Base-by-base conservation (phyloP, 2,329 filamentous ascomycete species). In the Bipolaris sorokiniana region DNA sequence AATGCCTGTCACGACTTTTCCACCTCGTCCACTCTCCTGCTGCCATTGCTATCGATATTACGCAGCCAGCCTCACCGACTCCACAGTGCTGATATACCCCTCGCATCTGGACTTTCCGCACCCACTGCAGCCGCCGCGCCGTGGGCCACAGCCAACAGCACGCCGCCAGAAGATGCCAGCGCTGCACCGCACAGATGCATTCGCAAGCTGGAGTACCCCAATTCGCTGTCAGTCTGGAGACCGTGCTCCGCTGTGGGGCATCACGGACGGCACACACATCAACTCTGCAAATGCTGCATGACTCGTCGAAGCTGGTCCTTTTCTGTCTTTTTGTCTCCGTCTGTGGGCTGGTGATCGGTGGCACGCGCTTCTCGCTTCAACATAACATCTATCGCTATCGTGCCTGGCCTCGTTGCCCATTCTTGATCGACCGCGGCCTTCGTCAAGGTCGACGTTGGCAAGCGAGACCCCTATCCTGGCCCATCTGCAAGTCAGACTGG, bases 1-100 rank as follows among this genome's bases (percentile, higher is more conserved):
- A 65, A 67, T 65, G 68, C 64, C 64, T 70, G 65, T 68, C 68
- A 69, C 62, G 56, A 59, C 65, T 60, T 63, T 65, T 61, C 53
- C 49, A 31, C 28, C 28, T 11, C 10, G 41, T 52, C 61, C 61
- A 61, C 48, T 56, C 55, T 57, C 52, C 59, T 53, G 54, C 57
- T 59, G 57, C 62, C 62, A 64, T 52, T 55, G 20, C 48, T 13
- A 36, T 47, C 54, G 48, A 47, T 18, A 20, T 18, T 40, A 41
- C 45, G 47, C 51, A 46, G 49, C 38, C 55, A 42, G 41, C 45
- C 26, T 38, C 48, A 13, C 37, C 34, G 34, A 55, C 58, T 41
- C 51, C 51, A 41, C 44, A 51, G 50, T 53, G 51, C 38, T 37
- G 48, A 11, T 31, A 4, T 31, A 31, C 28, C 28, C 28, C 28